Evolutionary conservation across 1,139 yeast genomes (phyloP).

Genomic region (Cylindricascospora bacillispora): DNA sequence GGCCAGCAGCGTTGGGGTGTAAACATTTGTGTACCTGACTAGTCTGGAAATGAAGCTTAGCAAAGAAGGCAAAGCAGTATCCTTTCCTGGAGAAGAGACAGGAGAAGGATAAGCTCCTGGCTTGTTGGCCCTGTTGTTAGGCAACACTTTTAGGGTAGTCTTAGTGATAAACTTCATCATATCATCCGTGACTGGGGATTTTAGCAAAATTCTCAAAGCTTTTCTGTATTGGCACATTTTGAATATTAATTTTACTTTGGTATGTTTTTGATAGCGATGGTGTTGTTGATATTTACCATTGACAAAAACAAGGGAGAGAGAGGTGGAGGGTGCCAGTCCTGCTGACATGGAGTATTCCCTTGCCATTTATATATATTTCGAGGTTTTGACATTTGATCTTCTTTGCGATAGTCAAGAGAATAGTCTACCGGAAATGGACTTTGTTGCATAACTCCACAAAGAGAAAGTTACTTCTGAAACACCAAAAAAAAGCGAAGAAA

Average conservation of each 20-base stretch:
- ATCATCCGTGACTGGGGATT: constrained; percentile 26
- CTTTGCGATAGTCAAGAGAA: no score
- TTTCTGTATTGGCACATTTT: constrained; percentile 19
- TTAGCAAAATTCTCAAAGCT: constrained; percentile 21
- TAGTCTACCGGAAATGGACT: no score
- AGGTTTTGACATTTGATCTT: no score
- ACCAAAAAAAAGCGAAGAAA: no score
- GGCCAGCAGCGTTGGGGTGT: constrained; percentile 65
- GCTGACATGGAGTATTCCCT: no score
- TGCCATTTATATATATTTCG: no score
- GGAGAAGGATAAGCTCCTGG: constrained; percentile 9
- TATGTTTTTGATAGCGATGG: neutral
- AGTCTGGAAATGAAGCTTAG: constrained; percentile 61
- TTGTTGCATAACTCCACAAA: no score
- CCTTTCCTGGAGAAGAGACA: constrained; percentile 13
- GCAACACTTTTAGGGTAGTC: constrained; percentile 21
- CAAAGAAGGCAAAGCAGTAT: constrained; percentile 40
- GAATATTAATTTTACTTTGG: neutral
- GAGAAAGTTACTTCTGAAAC: no score
- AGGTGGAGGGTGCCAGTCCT: no score
- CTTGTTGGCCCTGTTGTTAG: constrained; percentile 6
- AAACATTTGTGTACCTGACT: constrained; percentile 61
- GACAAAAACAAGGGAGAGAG: no score
- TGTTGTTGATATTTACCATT: constrained; percentile 3
- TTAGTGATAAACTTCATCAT: constrained; percentile 23